These are phyloP conservation scores for Paraurostyla sp. DNA, from an alignment of 73 alveolate species.

Conservation along the genomic window DNA sequence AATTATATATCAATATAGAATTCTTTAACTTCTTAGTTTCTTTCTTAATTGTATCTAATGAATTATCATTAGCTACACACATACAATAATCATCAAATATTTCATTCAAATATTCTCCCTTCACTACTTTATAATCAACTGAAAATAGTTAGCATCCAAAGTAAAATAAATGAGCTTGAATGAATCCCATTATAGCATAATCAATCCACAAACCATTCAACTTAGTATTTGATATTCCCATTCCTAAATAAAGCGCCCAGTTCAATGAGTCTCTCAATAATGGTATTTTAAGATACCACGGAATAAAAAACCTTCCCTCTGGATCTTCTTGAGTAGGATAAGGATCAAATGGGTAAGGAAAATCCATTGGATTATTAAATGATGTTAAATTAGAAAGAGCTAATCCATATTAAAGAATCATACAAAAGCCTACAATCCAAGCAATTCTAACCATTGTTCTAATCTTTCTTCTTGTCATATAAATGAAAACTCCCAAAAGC, in stretches of 20 bases:
- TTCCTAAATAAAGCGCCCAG: slow-evolving; percentile 55
- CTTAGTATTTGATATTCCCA: slow-evolving; percentile 55
- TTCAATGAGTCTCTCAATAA: slow-evolving; percentile 7
- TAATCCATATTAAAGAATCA: slow-evolving; percentile 45
- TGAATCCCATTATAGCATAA: slow-evolving; percentile 52
- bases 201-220: slow-evolving; percentile 62
- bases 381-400: slow-evolving; percentile 49
- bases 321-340: slow-evolving; percentile 20
- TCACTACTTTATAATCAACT: slow-evolving; percentile 6
- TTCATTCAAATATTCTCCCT: slow-evolving; percentile 14
- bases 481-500: slow-evolving; percentile 45
- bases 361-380: slow-evolving; percentile 56
- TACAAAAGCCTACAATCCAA: slow-evolving; percentile 49
- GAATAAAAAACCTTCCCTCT: slow-evolving; percentile 40
- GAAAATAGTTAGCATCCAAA: slow-evolving; percentile 53
- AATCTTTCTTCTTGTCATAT: slow-evolving; percentile 39
- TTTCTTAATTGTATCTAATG: slow-evolving; percentile 8
- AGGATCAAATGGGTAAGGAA: slow-evolving; percentile 61
- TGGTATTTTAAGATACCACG: slow-evolving; percentile 51
- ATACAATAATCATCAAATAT: slow-evolving; percentile 45
- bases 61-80: neutral
- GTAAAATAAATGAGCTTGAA: slow-evolving; percentile 51
- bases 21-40: slow-evolving; percentile 47
- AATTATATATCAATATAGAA: slow-evolving; percentile 13
- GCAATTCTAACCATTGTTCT: slow-evolving; percentile 51